Evolutionary conservation across 1,139 yeast genomes (phyloP).

Genomic region (Sugiyamaella novakii): DNA sequence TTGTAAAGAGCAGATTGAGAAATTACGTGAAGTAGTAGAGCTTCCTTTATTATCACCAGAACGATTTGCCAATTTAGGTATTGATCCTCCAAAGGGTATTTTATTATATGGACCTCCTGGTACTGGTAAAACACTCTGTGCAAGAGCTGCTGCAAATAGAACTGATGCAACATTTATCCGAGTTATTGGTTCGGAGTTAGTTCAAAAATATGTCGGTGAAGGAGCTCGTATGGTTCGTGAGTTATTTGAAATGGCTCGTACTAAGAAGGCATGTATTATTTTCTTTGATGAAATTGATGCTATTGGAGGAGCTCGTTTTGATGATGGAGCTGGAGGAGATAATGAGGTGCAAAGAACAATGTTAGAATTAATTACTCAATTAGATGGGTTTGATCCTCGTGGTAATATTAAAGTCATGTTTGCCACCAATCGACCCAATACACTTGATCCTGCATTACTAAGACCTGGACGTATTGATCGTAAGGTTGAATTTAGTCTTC

Average conservation of each 20-base stretch:
- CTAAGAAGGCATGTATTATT: constrained; percentile 95
- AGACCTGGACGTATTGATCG: constrained; percentile 99
- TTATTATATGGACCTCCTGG: constrained; percentile 97
- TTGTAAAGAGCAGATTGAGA: constrained; percentile 96
- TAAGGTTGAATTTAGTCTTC: constrained; percentile 93
- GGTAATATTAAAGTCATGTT: constrained; percentile 99
- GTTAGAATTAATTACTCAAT: constrained; percentile 95
- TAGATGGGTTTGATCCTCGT: constrained; percentile 97
- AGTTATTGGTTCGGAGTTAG: constrained; percentile 96
- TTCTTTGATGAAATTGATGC: constrained; percentile 98
- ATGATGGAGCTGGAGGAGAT: constrained; percentile 99
- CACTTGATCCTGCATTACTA: constrained; percentile 93
- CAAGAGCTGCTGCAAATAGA: constrained; percentile 97
- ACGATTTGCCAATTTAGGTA: constrained; percentile 92
- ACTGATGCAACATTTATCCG: constrained; percentile 98
- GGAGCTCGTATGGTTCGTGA: constrained; percentile 99
- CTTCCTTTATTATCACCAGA: constrained; percentile 93
- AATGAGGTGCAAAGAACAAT: constrained; percentile 98
- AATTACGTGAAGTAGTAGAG: constrained; percentile 95
- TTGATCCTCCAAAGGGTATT: constrained; percentile 98
- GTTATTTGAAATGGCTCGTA: constrained; percentile 96
- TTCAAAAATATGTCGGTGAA: constrained; percentile 97
- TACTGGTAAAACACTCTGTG: constrained; percentile 96
- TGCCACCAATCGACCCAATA: constrained; percentile 97
- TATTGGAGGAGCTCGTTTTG: constrained; percentile 97